These are phyloP conservation scores for Candida qinlingensis DNA, from an alignment of 805 yeast species.

Conservation along the genomic window DNA sequence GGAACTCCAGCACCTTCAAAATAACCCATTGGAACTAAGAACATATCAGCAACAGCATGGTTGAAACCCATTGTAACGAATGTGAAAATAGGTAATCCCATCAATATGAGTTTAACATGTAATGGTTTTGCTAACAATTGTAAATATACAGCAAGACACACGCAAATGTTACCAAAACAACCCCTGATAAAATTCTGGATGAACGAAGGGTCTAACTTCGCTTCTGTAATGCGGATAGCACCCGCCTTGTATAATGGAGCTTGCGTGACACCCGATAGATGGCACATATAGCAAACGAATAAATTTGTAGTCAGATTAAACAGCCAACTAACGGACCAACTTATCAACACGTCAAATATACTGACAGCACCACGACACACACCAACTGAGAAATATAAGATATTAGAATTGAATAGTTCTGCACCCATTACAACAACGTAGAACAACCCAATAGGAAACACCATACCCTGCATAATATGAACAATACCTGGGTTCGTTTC, in stretches of 20 bases:
- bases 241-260: slow-evolving; percentile 40
- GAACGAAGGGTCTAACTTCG: slow-evolving; percentile 42
- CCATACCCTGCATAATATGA: slow-evolving; percentile 50
- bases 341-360: slow-evolving; percentile 52
- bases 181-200: slow-evolving; percentile 63
- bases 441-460: slow-evolving; percentile 68
- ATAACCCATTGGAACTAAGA: slow-evolving; percentile 56
- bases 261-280: slow-evolving; percentile 46
- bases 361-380: slow-evolving; percentile 65
- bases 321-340: slow-evolving; percentile 65
- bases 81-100: slow-evolving; percentile 66
- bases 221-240: slow-evolving; percentile 40
- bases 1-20: slow-evolving; percentile 60
- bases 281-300: slow-evolving; percentile 61
- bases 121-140: slow-evolving; percentile 76
- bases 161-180: slow-evolving; percentile 74
- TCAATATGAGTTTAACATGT: slow-evolving; percentile 64
- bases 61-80: slow-evolving; percentile 77
- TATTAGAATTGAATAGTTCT: slow-evolving; percentile 71
- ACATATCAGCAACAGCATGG: slow-evolving; percentile 84
- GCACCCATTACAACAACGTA: slow-evolving; percentile 72
- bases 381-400: slow-evolving; percentile 67
- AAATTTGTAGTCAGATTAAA: slow-evolving; percentile 60
- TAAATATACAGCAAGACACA: slow-evolving; percentile 67
- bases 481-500: slow-evolving; percentile 46